Evolutionary conservation across 2,329 filamentous ascomycete species (phyloP), one percentile per base, ranked within the genome.

Genomic region (Colletotrichum caudatum): DNA sequence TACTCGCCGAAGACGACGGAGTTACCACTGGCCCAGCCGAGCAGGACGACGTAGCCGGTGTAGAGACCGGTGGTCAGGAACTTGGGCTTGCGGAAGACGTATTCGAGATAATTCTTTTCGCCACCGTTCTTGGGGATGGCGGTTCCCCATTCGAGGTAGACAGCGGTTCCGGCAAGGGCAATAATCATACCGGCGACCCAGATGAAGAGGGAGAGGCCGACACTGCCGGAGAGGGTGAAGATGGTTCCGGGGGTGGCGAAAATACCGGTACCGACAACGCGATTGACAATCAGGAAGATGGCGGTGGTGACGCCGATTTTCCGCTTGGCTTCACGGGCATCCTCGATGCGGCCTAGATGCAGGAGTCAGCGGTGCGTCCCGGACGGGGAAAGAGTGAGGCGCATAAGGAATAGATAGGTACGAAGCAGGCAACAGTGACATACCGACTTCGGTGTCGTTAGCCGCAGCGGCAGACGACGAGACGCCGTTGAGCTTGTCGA

Each of bases 1-100:
- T 93, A 93, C 77, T 92, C 90, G 71, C 90, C 90, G 74, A 93
- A 92, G 50, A 92, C 86, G 73, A 93, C 88, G 0, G 88, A 91
- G 79, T 93, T 93, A 18, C 88, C 88, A 8, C 88, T 88, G 0
- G 90, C 89, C 89, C 89, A 92, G 16, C 88, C 89, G 23, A 92
- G 85, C 1, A 92, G 84, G 35, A 92, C 76, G 16, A 91, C 87
- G 73, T 92, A 91, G 39, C 87, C 85, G 5, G 86, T 82, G 79
- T 91, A 92, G 66, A 91, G 81, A 18, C 85, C 86, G 9, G 90
- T 92, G 57, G 84, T 85, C 11, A 92, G 84, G 77, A 91, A 91
- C 75, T 83, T 85, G 2, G 90, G 90, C 74, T 83, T 86, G 46
- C 87, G 84, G 81, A 86, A 92, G 63, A 91, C 87, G 77, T 84